These are phyloP conservation scores for Citrus unshiu DNA, from an alignment of 345 rosid species.

Conservation along the genomic window DNA sequence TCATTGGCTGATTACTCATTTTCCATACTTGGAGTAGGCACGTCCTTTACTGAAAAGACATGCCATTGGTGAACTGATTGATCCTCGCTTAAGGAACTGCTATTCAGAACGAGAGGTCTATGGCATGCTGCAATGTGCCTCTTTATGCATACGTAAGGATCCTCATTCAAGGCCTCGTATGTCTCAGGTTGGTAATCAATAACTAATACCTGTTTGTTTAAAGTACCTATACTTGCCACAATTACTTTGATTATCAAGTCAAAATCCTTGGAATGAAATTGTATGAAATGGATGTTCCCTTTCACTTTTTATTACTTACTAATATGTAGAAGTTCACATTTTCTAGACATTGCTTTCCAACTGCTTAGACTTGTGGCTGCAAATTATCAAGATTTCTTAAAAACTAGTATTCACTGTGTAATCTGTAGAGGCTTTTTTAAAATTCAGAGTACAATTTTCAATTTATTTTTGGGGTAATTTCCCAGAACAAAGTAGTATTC, in stretches of 20 bases:
- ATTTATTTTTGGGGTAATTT: not conserved
- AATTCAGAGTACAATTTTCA: not conserved
- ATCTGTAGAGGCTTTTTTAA: not conserved
- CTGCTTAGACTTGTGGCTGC: not conserved
- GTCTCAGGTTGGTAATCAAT: conserved; percentile 67
- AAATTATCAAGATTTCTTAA: not conserved
- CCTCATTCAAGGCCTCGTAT: conserved; percentile 87
- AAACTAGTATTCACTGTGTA: not conserved
- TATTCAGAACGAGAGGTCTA: conserved; percentile 64
- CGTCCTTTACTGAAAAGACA: conserved; percentile 78
- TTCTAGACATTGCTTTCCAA: not conserved
- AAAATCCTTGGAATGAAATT: not conserved
- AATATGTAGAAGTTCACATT: not conserved
- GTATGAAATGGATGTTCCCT: not conserved
- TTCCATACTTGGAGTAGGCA: conserved; percentile 48
- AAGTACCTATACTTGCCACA: not conserved
- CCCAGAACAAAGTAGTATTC: not conserved
- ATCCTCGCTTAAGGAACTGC: conserved; percentile 57
- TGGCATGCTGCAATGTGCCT: conserved; percentile 86
- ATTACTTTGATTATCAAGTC: not conserved
- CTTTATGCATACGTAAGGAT: conserved; percentile 81
- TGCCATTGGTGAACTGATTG: conserved; percentile 69
- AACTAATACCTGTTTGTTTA: not conserved
- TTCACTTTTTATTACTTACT: not conserved
- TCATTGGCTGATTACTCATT: not conserved